A percentile compares a stretch with the other conserved stretches of the same genome.
These are phyloP conservation scores for Yamadazyma akitaensis DNA, from an alignment of 805 yeast genomes.

Conservation along the genomic window DNA sequence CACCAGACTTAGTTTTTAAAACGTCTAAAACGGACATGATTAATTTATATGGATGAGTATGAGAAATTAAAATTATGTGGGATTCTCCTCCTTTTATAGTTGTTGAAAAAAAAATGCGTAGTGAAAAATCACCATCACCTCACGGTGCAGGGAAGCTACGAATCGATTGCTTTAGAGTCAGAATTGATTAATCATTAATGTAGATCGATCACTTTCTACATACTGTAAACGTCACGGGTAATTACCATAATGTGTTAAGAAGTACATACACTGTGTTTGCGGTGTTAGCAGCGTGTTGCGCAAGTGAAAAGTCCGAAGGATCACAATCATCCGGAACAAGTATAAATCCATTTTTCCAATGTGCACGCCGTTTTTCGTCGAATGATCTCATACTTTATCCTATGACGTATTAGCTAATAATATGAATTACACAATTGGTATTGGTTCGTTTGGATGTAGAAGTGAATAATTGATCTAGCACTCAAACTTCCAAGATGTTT, in stretches of 20 bases:
- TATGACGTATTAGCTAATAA: not conserved
- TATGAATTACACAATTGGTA: too few species aligned
- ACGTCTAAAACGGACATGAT: conserved; percentile 67
- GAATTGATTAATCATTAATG: too few species aligned
- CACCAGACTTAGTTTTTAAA: conserved; percentile 90
- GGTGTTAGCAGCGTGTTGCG: conserved; percentile 1
- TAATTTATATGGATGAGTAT: not conserved
- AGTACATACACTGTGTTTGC: not conserved
- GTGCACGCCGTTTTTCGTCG: not conserved
- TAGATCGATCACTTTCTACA: too few species aligned
- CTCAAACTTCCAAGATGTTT: not conserved
- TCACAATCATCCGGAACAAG: conserved; percentile 14
- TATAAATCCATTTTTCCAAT: not conserved
- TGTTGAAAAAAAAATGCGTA: conserved; percentile 4
- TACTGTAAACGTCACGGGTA: not conserved
- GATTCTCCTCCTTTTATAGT: conserved; percentile 11
- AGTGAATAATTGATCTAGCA: not conserved
- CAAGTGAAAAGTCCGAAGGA: conserved; percentile 12
- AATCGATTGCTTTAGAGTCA: not conserved
- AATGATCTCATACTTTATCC: conserved; percentile 1
- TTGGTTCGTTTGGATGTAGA: not conserved
- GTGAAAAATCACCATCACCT: conserved; percentile 8
- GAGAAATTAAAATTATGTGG: not conserved
- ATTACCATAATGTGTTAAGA: too few species aligned
- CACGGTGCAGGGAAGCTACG: not conserved